Conservation (phyloP, 2,329 filamentous ascomycete genomes). For the Magnaporthiopsis incrustans region DNA sequence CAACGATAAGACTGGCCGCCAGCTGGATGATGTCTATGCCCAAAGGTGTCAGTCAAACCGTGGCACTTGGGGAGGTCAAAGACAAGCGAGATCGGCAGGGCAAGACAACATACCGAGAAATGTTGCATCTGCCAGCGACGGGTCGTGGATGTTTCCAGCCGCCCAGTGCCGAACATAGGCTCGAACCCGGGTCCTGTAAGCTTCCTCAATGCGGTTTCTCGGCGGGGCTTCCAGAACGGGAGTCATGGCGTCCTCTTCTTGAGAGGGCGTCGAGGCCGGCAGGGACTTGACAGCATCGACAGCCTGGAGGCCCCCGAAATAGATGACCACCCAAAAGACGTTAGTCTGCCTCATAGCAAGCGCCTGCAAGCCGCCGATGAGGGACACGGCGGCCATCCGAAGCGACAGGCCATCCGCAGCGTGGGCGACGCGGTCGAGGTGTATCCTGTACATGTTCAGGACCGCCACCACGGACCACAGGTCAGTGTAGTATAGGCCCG, state of each 20-base stretch:
- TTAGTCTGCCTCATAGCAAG: conserved; percentile 88
- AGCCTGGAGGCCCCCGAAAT: conserved; percentile 56
- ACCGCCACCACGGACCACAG: conserved; percentile 73
- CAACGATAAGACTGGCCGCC: conserved; percentile 52
- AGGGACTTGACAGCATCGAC: conserved; percentile 36
- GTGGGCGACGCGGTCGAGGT: conserved; percentile 35
- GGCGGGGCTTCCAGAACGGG: conserved; percentile 21
- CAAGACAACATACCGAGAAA: conserved; percentile 37
- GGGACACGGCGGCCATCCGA: conserved; percentile 31
- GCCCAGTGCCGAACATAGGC: conserved; percentile 21
- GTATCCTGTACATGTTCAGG: conserved; percentile 57
- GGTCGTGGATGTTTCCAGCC: conserved; percentile 47
- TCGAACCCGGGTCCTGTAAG: background rate
- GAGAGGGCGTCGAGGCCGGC: conserved; percentile 25
- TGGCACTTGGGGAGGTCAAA: too few relatives aligned
- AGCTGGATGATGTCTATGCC: conserved; percentile 2
- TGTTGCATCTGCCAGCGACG: conserved; percentile 35
- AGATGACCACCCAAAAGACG: conserved; percentile 86
- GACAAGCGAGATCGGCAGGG: background rate
- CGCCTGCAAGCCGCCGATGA: conserved; percentile 54
- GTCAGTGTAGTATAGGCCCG: conserved; percentile 90
- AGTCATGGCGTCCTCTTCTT: conserved; percentile 14
- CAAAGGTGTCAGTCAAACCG: background rate
- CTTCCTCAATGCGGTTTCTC: background rate
- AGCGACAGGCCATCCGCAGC: conserved; percentile 4